Base-by-base conservation (phyloP, 805 yeast genomes). In the Ogataea neopini region DNA sequence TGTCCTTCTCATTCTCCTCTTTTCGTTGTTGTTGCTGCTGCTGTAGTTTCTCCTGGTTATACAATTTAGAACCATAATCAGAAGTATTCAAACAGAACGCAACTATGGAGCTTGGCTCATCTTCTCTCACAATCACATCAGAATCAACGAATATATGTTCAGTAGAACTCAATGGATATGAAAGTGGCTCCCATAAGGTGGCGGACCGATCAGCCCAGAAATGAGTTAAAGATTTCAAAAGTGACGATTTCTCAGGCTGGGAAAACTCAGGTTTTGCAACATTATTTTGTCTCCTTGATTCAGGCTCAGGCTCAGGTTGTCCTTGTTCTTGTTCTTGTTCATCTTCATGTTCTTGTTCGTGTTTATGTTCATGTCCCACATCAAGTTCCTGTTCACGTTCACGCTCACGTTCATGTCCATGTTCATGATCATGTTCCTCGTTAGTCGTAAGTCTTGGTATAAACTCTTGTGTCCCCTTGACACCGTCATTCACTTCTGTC, bases 201-300 rank as follows among this genome's bases (percentile, higher is more conserved):
- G 97, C 94, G 1, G 98, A 88, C 59, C 99, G 73, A 67, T 94
- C 98, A 1, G 97, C 97, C 98, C 98, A 94, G 66, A 94, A 94
- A 58, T 84, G 88, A 0, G 96, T 80, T 47, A 95, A 71, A 0
- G 96, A 82, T 58, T 87, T 88, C 70, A 94, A 78, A 29, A 94
- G 66, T 0, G 97, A 84, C 18, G 83, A 79, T 54, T 81, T 80
- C 59, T 91, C 97, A 6, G 83, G 77, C 50, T 71, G 79, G 2
- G 70, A 67, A 3, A 63, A 55, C 34, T 60, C 69, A n/a, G 56
- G 49, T 30, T 44, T 54, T 41, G 47, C 26, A 28, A 28, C 30
- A 15, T 19, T 38, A 20, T 4, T 36, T 20, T 34, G 47, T 42
- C 40, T 51, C 55, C 37, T 48, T 22, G 30, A 26, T 23, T 43